phyloP scores from a whole-genome alignment of 768 basidiomycete genomes.

The Amylocystis lapponica region DNA sequence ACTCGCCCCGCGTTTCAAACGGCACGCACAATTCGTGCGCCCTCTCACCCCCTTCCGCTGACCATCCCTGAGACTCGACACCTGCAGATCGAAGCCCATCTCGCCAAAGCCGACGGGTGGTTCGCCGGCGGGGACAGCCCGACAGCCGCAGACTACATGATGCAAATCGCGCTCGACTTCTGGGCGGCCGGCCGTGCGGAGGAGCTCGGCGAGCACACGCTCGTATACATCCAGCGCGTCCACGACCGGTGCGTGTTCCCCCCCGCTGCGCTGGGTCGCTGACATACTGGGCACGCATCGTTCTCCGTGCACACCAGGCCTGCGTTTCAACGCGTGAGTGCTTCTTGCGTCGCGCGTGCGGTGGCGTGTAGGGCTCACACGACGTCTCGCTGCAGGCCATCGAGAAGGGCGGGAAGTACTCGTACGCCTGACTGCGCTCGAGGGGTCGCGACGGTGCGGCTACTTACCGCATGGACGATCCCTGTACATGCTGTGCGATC shows the following conservation, averaged over 20 bases:
- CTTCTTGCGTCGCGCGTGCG: background rate
- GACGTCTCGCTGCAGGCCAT: conserved; percentile 7
- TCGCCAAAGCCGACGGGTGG: conserved; percentile 24
- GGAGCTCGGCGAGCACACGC: conserved; percentile 28
- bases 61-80: background rate
- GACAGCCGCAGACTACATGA: conserved; percentile 41
- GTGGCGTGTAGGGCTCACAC: background rate
- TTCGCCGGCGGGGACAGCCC: conserved; percentile 33
- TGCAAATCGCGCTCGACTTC: conserved; percentile 35
- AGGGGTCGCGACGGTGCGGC: no score
- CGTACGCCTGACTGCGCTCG: conserved; percentile 13
- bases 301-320: no score
- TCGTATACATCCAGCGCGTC: conserved; percentile 32
- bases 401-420: conserved; percentile 29
- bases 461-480: no score
- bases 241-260: conserved; percentile 28
- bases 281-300: no score
- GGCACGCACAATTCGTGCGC: conserved; percentile 22
- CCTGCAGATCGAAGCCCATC: conserved; percentile 34
- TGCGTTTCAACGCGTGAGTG: conserved; percentile 14
- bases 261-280: no score
- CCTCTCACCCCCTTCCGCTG: background rate
- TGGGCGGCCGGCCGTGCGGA: conserved; percentile 10
- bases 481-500: no score
- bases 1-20: conserved; percentile 24